Percentiles rank a stretch among this genome's conserved stretches.
These are phyloP conservation scores for Calonectria hawksworthii DNA, from an alignment of 2,329 filamentous ascomycete species.

Conservation along the genomic window DNA sequence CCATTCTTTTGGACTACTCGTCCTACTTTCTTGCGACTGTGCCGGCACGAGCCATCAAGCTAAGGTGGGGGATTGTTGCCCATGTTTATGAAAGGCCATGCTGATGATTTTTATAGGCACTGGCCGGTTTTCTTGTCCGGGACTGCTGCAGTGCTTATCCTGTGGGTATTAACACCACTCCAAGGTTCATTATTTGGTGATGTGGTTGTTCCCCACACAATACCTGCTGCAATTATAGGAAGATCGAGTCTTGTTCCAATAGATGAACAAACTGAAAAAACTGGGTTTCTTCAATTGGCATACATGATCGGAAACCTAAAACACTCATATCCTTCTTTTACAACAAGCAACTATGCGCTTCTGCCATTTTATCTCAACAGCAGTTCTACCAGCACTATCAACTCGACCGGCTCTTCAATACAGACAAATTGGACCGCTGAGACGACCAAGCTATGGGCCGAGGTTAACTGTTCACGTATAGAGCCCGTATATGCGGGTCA, in stretches of 20 bases:
- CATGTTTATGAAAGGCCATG: too few species aligned
- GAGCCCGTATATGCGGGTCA: too few species aligned
- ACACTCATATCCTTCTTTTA: not conserved
- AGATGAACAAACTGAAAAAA: not conserved
- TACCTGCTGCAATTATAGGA: not conserved
- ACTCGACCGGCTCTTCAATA: too few species aligned
- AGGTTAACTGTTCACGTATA: not conserved
- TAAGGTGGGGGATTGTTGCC: too few species aligned
- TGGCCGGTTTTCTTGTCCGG: conserved; percentile 1
- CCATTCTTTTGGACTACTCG: not conserved
- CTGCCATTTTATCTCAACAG: conserved; percentile 1
- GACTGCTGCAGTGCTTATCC: not conserved
- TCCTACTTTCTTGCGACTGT: not conserved
- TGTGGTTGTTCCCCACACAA: not conserved
- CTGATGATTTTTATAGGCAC: not conserved
- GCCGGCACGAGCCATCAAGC: not conserved
- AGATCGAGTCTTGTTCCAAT: not conserved
- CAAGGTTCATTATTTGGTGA: not conserved
- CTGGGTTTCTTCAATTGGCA: not conserved
- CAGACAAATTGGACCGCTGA: conserved; percentile 12
- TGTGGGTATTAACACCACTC: conserved; percentile 5
- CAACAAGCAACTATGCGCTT: not conserved
- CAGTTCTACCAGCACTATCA: too few species aligned
- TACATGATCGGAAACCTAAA: not conserved
- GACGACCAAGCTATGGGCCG: conserved; percentile 20